phyloP scores from a whole-genome alignment of 257 asterid genomes.

The Solanum neorickii region DNA sequence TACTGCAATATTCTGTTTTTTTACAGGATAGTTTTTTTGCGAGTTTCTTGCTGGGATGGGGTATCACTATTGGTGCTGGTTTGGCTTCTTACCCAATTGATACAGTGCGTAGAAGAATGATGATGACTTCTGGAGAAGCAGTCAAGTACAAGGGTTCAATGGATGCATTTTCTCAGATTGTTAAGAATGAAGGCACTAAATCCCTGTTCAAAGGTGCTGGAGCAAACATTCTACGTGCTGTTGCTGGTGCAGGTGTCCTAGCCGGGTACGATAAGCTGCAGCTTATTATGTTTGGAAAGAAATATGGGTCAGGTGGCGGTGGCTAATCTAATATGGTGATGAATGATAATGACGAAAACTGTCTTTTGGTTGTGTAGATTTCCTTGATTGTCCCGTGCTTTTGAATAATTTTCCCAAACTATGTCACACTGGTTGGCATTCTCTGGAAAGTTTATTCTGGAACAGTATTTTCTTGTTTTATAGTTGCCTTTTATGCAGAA shows the following conservation, averaged over 20 bases:
- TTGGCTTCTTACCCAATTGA: conserved; percentile 70
- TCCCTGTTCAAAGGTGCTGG: conserved; percentile 82
- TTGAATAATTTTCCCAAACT: neutral
- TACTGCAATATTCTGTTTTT: neutral
- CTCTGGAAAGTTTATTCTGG: neutral
- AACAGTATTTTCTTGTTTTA: neutral
- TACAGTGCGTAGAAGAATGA: conserved; percentile 77
- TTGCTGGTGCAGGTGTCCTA: conserved; percentile 75
- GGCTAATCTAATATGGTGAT: conserved; percentile 18
- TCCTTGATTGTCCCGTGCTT: neutral
- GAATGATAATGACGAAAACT: conserved; percentile 25
- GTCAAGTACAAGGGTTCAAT: conserved; percentile 54
- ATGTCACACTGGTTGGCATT: neutral
- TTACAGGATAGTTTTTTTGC: conserved; percentile 69
- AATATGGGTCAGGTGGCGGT: conserved; percentile 61
- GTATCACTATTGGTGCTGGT: conserved; percentile 69
- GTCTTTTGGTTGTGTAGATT: neutral
- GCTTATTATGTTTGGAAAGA: conserved; percentile 51
- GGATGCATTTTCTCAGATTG: conserved; percentile 53
- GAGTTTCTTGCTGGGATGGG: conserved; percentile 76
- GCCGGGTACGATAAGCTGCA: conserved; percentile 74
- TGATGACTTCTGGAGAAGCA: conserved; percentile 87
- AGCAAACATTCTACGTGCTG: conserved; percentile 70
- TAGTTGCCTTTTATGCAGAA: neutral
- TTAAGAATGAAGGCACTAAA: conserved; percentile 51